Base-by-base conservation (phyloP, 257 asterid genomes). In the Gentiana straminea region DNA sequence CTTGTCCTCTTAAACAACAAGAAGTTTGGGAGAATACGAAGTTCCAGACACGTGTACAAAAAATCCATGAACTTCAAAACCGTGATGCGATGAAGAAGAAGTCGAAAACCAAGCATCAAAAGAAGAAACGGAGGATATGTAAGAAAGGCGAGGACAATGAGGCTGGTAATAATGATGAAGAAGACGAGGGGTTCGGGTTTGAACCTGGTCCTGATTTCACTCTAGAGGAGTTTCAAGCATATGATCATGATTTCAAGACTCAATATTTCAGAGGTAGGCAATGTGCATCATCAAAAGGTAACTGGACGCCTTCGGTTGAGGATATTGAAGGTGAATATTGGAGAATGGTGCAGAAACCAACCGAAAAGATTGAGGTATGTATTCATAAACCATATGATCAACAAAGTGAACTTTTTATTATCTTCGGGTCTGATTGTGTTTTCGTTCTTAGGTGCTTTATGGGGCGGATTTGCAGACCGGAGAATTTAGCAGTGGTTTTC, bases 381-480 rank as follows among this genome's bases (percentile, higher is more conserved):
- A 39, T 3, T 39, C 8, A 3, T 4, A 12, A 43, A 39, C 9
- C 44, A 39, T 39, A 39, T 4, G 44, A 39, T 39, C 8, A 3
- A 39, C 8, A 39, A 24, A 24, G 24, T 39, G 0, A 39, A n/a
- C 61, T 44, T 24, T 57, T 2, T 57, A 39, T 55, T 8, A 11
- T 41, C 56, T 11, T 1, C 11, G 2, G 15, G 4, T 13, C 36
- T 15, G 43, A 35, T 9, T 7, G 4, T 33, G 58, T 44, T 52
- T 54, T 56, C 24, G 38, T 60, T 48, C 48, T 7, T 64, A 92
- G 99, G 99, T 92, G 55, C 87, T 78, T 72, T 92, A 88, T 76
- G 99, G 99, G 33, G 95, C 95, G 66, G 99, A 92, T 70, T 65
- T 92, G 78, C 95, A 88, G 75, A 80, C 84, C 35, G 98, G 90